Conservation (phyloP, 2,329 filamentous ascomycete species). For the Trichoderma pleuroti region DNA sequence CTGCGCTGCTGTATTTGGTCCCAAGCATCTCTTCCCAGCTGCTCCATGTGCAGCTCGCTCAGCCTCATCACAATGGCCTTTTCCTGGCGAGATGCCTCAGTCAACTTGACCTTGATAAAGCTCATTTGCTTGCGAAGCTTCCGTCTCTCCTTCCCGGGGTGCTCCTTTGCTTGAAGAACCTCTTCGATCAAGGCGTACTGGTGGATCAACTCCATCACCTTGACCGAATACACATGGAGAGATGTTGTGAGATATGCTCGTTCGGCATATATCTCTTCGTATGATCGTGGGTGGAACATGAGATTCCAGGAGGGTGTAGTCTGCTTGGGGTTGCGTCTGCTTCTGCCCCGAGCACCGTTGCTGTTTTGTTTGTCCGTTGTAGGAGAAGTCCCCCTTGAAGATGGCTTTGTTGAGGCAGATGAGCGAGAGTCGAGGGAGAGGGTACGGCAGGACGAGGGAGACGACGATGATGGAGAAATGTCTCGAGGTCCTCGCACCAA, state of each 20-base stretch:
- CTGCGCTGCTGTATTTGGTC: constrained; percentile 26
- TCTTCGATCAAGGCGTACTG: constrained; percentile 39
- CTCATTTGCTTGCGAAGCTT: constrained; percentile 40
- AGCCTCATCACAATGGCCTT: constrained; percentile 43
- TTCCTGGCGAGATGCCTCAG: constrained; percentile 46
- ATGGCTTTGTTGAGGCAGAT: constrained; percentile 1
- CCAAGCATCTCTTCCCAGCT: constrained; percentile 43
- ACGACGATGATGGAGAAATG: constrained; percentile 7
- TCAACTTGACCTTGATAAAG: constrained; percentile 42
- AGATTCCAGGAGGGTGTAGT: constrained; percentile 14
- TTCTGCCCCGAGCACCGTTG: not conserved
- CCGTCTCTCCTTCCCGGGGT: constrained; percentile 28
- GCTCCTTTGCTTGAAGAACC: constrained; percentile 26
- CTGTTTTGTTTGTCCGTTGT: not conserved
- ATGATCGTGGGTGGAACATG: constrained; percentile 37
- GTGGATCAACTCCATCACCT: constrained; percentile 37
- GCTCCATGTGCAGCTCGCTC: constrained; percentile 48
- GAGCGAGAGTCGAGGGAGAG: not conserved
- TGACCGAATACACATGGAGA: constrained; percentile 40
- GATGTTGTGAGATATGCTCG: constrained; percentile 42
- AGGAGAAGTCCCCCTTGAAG: constrained; percentile 7
- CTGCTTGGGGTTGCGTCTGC: not conserved
- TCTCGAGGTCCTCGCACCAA: not conserved
- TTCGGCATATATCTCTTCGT: constrained; percentile 45
- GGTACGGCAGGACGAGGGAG: not conserved